Base-by-base conservation (phyloP, 2,329 filamentous ascomycete species). In the Corinectria fuckeliana region DNA sequence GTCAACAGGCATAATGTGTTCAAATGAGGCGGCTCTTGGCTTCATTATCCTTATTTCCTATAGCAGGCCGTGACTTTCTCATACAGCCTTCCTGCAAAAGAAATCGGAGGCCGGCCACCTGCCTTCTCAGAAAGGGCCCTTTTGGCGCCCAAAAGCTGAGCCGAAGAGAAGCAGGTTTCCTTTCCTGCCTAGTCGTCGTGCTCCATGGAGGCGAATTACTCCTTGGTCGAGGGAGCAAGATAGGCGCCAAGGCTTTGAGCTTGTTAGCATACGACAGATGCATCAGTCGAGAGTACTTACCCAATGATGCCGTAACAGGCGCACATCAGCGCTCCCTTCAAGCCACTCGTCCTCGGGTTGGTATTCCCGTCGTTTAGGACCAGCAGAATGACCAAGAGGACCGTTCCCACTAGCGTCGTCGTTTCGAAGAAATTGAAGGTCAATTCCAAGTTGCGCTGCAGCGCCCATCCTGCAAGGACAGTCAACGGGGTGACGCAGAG, bases 381-480 rank as follows among this genome's bases (percentile, higher is more conserved):
- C n/a, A 92, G 77, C 66, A 91, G 88, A 73, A 91, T 91, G 69
- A 92, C 89, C 47, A 92, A 85, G 59, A 92, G 80, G 3, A 90
- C 88, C 3, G 83, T 86, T 4, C 90, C 84, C 69, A 92, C 89
- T 68, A 92, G 82, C 34, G 88, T 86, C 18, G 91, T 86, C 0
- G 89, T 91, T 77, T 92, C 90, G 71, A 92, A 92, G 32, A 88
- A 82, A 67, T 88, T 88, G 75, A 92, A 92, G 65, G 90, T 88
- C 48, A 92, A 80, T n/a, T 85, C 80, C 73, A 88, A 82, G 18
- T 85, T 80, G 36, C 81, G 80, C 11, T 77, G 70, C 65, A 88
- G 75, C 61, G 78, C 77, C 86, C 86, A 88, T 13, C 84, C 85
- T 9, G 87, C 80, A 2, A 88, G 75, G 11, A 88, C 83, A 3